Conservation (phyloP, 139 green algal species). For the Trebouxia sp. region DNA sequence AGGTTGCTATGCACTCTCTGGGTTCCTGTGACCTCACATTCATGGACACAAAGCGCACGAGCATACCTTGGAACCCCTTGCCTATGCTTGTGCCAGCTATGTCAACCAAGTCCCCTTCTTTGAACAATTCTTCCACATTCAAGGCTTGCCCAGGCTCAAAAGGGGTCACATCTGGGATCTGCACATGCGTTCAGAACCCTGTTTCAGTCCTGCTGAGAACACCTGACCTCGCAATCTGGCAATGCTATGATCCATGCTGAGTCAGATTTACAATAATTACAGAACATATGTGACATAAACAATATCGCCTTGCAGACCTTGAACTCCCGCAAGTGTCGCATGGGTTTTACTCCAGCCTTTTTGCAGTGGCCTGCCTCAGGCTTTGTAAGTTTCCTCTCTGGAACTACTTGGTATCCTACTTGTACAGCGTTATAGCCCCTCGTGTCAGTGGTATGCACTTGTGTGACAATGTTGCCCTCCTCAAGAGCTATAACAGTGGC, state of each 20-base stretch:
- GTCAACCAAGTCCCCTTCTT: constrained; percentile 91
- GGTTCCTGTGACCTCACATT: too few species aligned
- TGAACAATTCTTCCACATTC: constrained; percentile 86
- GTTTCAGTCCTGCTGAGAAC: too few species aligned
- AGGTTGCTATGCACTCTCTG: too few species aligned
- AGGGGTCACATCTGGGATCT: constrained; percentile 68
- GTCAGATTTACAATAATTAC: too few species aligned
- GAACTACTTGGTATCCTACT: constrained; percentile 76
- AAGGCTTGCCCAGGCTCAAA: constrained; percentile 87
- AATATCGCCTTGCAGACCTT: constrained; percentile 62
- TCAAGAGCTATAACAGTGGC: constrained; percentile 93
- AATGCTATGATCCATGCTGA: too few species aligned
- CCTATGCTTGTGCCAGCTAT: constrained; percentile 88
- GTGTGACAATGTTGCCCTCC: constrained; percentile 91
- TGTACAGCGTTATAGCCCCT: constrained; percentile 96
- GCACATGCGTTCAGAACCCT: too few species aligned
- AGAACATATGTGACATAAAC: too few species aligned
- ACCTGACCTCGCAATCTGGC: too few species aligned
- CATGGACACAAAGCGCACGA: too few species aligned
- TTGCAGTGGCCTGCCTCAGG: constrained; percentile 92
- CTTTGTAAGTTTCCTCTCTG: constrained; percentile 86
- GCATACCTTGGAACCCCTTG: constrained; percentile 91
- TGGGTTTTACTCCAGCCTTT: constrained; percentile 78
- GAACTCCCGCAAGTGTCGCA: constrained; percentile 92
- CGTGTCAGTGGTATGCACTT: constrained; percentile 89